A percentile compares a stretch with the other conserved stretches of the same genome.
These are phyloP conservation scores for Aspergillus campestris DNA, from an alignment of 495 filamentous ascomycete species.

Conservation along the genomic window DNA sequence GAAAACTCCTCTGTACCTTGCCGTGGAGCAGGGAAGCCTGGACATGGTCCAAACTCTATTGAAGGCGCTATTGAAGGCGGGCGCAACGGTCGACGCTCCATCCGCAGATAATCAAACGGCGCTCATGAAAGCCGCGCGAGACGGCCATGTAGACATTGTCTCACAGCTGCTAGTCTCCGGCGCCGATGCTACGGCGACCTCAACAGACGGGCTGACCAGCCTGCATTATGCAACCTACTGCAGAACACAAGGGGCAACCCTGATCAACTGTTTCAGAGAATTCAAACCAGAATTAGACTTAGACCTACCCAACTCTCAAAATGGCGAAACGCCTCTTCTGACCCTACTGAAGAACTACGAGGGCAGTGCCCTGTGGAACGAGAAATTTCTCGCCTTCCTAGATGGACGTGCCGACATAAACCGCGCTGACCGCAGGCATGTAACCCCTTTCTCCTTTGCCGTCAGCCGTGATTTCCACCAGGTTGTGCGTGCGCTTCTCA, in stretches of 20 bases:
- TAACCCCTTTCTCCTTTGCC: slow-evolving; percentile 1
- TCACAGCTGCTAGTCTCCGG: slow-evolving; percentile 8
- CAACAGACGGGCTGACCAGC: slow-evolving; percentile 1
- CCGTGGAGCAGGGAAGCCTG: not conserved
- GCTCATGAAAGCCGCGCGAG: slow-evolving; percentile 7
- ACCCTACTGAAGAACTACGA: not conserved
- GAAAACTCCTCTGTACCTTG: slow-evolving; percentile 3
- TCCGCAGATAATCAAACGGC: slow-evolving; percentile 6
- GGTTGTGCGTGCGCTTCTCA: too few relatives aligned
- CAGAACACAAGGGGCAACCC: not conserved
- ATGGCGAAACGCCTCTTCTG: slow-evolving; percentile 2
- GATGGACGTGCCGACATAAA: not conserved
- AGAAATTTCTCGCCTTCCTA: not conserved
- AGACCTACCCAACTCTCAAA: not conserved
- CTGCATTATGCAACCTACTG: slow-evolving; percentile 6
- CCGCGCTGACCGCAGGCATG: not conserved
- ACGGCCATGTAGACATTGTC: slow-evolving; percentile 8
- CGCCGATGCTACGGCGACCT: slow-evolving; percentile 3
- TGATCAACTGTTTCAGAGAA: not conserved
- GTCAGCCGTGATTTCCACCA: not conserved
- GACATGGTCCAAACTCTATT: not conserved
- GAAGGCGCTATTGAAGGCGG: slow-evolving; percentile 4
- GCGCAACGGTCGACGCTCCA: slow-evolving; percentile 10
- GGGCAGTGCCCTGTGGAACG: not conserved
- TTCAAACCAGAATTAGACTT: too few relatives aligned